phyloP scores from a whole-genome alignment of 2,329 filamentous ascomycete genomes.

The Fusarium citri region DNA sequence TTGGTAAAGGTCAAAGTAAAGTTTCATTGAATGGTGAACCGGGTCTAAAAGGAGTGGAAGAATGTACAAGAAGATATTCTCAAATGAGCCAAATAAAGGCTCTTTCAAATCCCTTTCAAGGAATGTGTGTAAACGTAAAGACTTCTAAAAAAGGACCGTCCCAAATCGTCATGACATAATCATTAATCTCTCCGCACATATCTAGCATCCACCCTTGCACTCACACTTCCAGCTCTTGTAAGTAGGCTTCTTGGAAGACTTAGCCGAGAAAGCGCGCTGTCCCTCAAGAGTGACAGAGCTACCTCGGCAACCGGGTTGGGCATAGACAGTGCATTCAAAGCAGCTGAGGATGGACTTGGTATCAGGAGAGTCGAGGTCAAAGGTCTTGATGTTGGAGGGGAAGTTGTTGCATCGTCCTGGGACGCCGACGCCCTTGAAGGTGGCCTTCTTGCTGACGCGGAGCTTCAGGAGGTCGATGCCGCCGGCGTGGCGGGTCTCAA shows the following conservation, averaged over 20 bases:
- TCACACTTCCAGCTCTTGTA: constrained; percentile 15
- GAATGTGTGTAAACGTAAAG: neutral
- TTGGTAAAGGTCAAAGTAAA: neutral
- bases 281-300: neutral
- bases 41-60: neutral
- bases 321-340: constrained; percentile 12
- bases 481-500: neutral
- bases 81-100: fast-evolving
- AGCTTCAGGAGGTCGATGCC: constrained; percentile 10
- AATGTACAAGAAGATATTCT: neutral
- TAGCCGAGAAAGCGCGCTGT: neutral
- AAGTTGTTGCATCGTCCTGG: neutral
- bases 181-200: neutral
- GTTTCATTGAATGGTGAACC: neutral
- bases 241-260: neutral
- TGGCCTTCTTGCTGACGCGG: neutral
- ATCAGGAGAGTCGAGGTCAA: neutral
- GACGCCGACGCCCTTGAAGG: neutral
- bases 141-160: neutral
- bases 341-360: constrained; percentile 7
- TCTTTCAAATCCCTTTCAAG: neutral
- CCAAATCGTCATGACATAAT: neutral
- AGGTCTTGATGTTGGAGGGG: constrained; percentile 4
- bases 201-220: neutral
- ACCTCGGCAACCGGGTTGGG: neutral